phyloP scores from a whole-genome alignment of 1,284 basidiomycete species.

The Pseudozyma tsukubaensis region DNA sequence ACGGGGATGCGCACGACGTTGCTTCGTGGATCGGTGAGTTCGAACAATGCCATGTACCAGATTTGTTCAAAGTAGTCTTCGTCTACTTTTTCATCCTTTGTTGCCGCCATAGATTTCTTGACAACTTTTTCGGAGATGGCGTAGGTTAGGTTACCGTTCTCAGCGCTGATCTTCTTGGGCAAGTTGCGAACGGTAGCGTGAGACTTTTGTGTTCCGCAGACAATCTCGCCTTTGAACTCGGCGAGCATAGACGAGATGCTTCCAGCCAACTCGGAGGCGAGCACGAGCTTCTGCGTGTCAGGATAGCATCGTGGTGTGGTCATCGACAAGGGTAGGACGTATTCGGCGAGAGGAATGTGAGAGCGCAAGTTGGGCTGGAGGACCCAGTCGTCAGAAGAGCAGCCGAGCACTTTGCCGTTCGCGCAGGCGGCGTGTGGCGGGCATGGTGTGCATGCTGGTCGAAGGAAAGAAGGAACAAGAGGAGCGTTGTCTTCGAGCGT shows the following conservation, averaged over 20 bases:
- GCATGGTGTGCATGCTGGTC: constrained; percentile 58
- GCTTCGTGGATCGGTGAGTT: constrained; percentile 47
- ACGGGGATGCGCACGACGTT: constrained; percentile 37
- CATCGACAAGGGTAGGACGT: constrained; percentile 47
- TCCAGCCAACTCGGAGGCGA: constrained; percentile 56
- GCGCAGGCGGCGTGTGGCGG: constrained; percentile 57
- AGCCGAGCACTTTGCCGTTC: constrained; percentile 43
- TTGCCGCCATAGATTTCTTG: constrained; percentile 42
- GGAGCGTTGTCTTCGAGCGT: constrained; percentile 29
- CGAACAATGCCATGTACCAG: constrained; percentile 62
- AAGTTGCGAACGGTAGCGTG: constrained; percentile 31
- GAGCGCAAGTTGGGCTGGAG: constrained; percentile 39
- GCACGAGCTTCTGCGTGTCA: constrained; percentile 63
- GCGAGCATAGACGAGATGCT: constrained; percentile 51
- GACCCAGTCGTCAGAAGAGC: constrained; percentile 58
- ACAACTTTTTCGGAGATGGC: constrained; percentile 37
- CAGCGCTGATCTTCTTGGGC: constrained; percentile 17
- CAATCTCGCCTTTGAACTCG: constrained; percentile 60
- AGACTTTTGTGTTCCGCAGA: constrained; percentile 51
- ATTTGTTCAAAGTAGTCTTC: constrained; percentile 55
- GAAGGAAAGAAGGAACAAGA: constrained; percentile 35
- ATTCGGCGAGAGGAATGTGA: constrained; percentile 45
- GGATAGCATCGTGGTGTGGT: constrained; percentile 51
- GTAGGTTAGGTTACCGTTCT: constrained; percentile 35
- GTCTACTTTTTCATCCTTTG: constrained; percentile 33